phyloP scores from a whole-genome alignment of 257 asterid species.

The Dorcoceras hygrometricum region DNA sequence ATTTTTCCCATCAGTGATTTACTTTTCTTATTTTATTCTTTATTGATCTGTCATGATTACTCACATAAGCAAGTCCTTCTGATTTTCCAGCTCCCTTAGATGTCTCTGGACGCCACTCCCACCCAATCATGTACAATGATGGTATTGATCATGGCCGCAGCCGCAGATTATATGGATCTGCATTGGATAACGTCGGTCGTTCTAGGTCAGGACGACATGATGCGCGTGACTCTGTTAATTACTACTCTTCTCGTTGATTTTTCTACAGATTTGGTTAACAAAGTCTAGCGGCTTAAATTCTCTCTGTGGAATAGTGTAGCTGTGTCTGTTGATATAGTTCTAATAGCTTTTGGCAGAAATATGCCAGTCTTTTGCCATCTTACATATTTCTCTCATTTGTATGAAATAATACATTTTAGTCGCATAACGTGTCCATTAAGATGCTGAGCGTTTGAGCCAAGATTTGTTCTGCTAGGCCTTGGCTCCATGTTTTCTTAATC shows the following conservation, averaged over 20 bases:
- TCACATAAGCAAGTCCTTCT: background rate
- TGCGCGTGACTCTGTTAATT: constrained; percentile 36
- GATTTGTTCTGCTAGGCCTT: background rate
- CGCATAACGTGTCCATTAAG: background rate
- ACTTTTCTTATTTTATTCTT: background rate
- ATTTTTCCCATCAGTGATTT: constrained; percentile 19
- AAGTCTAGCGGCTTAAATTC: constrained; percentile 30
- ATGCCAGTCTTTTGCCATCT: constrained; percentile 8
- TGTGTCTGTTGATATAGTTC: constrained; percentile 26
- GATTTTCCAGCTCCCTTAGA: constrained; percentile 56
- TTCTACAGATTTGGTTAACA: constrained; percentile 27
- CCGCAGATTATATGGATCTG: constrained; percentile 65
- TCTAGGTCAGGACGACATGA: constrained; percentile 63
- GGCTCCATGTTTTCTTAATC: background rate
- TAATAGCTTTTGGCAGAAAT: constrained; percentile 22
- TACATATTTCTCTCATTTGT: constrained; percentile 1
- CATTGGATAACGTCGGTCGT: constrained; percentile 52
- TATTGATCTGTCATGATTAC: background rate
- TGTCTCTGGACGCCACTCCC: constrained; percentile 54
- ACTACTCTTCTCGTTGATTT: constrained; percentile 38
- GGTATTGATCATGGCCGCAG: constrained; percentile 49
- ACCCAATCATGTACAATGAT: constrained; percentile 62
- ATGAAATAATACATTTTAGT: background rate
- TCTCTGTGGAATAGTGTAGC: constrained; percentile 28
- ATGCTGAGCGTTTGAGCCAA: background rate